A percentile compares a stretch with the other conserved stretches of the same genome.
Evolutionary conservation across 192 early-diverging fungal species (phyloP).

Genomic region (Linderina pennispora): DNA sequence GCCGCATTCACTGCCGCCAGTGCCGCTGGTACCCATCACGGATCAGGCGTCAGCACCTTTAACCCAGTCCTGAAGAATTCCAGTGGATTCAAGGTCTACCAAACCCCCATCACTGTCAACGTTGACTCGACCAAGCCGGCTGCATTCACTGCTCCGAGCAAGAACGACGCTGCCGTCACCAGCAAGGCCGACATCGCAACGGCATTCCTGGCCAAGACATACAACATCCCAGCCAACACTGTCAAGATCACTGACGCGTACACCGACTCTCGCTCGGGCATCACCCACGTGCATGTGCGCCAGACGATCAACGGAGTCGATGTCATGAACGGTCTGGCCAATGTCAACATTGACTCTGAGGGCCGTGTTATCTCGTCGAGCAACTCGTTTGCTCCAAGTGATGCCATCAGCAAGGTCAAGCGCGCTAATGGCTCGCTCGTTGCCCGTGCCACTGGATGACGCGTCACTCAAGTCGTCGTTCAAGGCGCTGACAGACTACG

Average conservation of each 20-base stretch:
- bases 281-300: slow-evolving; percentile 59
- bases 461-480: slow-evolving; percentile 3
- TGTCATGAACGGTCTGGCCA: slow-evolving; percentile 57
- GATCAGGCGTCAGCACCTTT: slow-evolving; percentile 6
- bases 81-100: slow-evolving; percentile 11
- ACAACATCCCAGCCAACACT: background rate
- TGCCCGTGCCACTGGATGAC: background rate
- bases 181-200: background rate
- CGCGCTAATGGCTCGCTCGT: background rate
- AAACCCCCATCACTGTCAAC: background rate
- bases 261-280: slow-evolving; percentile 34
- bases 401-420: background rate
- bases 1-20: background rate
- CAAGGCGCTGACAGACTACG: slow-evolving; percentile 56
- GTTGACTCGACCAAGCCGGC: background rate
- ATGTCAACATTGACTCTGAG: slow-evolving; percentile 49
- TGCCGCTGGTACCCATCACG: background rate
- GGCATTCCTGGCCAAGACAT: background rate
- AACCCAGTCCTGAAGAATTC: slow-evolving; percentile 7
- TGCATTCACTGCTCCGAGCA: background rate
- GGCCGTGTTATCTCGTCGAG: slow-evolving; percentile 39
- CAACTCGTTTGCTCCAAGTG: slow-evolving; percentile 21
- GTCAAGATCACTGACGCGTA: slow-evolving; percentile 13
- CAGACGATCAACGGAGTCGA: slow-evolving; percentile 50
- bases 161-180: background rate